Percentiles rank a stretch among this genome's conserved stretches.
Evolutionary conservation across 768 basidiomycete genomes (phyloP).

Genomic region (Mrakia gelida): DNA sequence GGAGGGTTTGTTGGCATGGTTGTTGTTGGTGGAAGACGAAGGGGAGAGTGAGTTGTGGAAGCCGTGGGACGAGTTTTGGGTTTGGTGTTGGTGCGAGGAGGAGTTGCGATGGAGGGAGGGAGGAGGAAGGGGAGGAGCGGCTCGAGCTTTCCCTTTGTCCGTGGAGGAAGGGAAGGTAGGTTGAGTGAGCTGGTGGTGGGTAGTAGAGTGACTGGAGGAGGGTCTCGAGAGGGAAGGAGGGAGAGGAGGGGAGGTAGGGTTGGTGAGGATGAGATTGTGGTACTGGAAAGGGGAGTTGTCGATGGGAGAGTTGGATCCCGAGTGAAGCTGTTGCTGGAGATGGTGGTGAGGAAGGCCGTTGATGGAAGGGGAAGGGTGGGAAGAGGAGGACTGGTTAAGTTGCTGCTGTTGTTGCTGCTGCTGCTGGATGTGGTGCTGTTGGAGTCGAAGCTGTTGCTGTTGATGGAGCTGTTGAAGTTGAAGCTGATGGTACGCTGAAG

Average conservation of each 20-base stretch:
- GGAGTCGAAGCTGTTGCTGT: background rate
- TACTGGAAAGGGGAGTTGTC: background rate
- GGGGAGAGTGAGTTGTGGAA: background rate
- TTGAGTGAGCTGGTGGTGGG: background rate
- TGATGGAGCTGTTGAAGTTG: background rate
- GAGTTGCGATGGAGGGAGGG: background rate
- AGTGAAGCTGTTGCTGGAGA: background rate
- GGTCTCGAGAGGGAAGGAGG: background rate
- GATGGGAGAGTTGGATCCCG: background rate
- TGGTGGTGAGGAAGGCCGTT: background rate
- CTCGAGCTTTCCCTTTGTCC: slow-evolving; percentile 1
- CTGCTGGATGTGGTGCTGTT: background rate
- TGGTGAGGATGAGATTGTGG: slow-evolving; percentile 9
- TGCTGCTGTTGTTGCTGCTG: background rate
- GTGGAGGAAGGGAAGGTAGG: slow-evolving; percentile 5
- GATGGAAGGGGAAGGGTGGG: background rate
- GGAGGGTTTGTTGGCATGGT: too few species aligned
- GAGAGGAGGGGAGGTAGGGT: background rate
- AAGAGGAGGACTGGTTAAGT: background rate
- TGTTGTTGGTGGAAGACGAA: background rate
- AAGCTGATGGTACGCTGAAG: slow-evolving; percentile 3
- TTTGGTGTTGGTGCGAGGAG: background rate
- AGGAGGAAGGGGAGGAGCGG: background rate
- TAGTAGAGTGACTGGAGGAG: background rate
- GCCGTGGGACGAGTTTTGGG: background rate